Conservation (phyloP, 192 early-diverging fungal genomes). For the Lobosporangium transversale region DNA sequence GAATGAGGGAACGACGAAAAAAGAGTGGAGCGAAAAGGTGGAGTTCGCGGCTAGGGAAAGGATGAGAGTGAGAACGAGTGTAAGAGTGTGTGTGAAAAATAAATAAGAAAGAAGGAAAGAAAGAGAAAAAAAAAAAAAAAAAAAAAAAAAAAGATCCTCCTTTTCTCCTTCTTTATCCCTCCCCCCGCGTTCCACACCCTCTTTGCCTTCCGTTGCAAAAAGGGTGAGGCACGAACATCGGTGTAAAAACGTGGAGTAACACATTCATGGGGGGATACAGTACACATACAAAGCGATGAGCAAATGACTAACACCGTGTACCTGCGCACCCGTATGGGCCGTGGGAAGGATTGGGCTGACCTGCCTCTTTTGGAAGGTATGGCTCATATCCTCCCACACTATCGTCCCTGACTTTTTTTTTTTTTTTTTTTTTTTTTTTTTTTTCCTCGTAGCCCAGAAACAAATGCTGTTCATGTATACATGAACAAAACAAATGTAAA, state of each 20-base stretch:
- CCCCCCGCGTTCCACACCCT: no score
- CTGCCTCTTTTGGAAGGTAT: background rate
- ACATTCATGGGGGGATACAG: no score
- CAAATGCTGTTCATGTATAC: no score
- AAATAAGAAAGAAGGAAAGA: background rate
- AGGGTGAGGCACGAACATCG: no score
- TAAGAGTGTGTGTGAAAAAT: conserved; percentile 10
- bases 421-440: background rate
- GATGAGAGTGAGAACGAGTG: background rate
- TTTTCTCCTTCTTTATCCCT: no score
- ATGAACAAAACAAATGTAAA: no score
- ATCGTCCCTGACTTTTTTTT: background rate
- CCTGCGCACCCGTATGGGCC: background rate
- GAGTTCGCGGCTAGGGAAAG: background rate
- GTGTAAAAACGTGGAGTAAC: no score
- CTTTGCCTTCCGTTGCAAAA: no score
- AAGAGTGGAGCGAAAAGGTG: background rate
- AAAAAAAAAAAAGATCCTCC: no score
- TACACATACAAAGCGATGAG: no score
- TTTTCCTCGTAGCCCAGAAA: no score
- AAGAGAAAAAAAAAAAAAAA: no score
- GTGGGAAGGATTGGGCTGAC: background rate
- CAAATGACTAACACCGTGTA: background rate
- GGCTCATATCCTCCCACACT: background rate
- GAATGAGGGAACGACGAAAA: background rate